Base-by-base conservation (phyloP, 2,329 filamentous ascomycete species). In the Colletotrichum lindemuthianum region DNA sequence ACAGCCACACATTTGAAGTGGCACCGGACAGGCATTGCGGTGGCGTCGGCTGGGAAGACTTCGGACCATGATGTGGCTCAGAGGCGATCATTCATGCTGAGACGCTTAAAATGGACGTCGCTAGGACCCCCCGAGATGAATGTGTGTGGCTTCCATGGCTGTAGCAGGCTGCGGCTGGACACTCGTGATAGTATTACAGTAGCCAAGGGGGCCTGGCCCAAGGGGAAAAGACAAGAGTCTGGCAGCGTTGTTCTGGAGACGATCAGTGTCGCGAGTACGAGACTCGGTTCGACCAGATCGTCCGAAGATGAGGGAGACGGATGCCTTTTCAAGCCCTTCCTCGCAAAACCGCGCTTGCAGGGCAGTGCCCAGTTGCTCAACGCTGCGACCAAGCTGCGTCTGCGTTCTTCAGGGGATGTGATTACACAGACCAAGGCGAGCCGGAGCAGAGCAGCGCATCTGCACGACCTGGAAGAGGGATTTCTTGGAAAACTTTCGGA, bases 41-140 rank as follows among this genome's bases (percentile, higher is more conserved):
- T 61, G 61, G 61, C 61, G 51, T 65, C 16, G 16, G 16, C 58
- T 56, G 36, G 51, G 15, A 65, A 44, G 24, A 48, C 43, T 48
- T 57, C 59, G 36, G 60, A 64, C 59, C 32, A 53, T n/a, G 36
- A 39, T 59, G 63, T 64, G 63, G 63, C 63, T 66, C 53, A 66
- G 63, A 54, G 63, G 50, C 53, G 63, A 66, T 66, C 63, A 40
- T 64, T 66, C 44, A 64, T 66, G 63, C 63, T 50, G 33, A 41
- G 45, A 36, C 43, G 58, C 52, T 57, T 51, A 36, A 57, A 45
- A 51, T 24, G 45, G 51, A 33, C 12, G 39, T 40, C n/a, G 47
- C 47, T 33, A n/a, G 61, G 61, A 32, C 12, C 60, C 60, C 51
- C 39, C 33, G 32, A 51, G 32, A 43, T 11, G 32, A 24, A 48